Percentiles rank a stretch among this genome's conserved stretches.
These are phyloP conservation scores for Oropetium thomaeum DNA, from an alignment of 176 grass and related monocot species.

Conservation along the genomic window DNA sequence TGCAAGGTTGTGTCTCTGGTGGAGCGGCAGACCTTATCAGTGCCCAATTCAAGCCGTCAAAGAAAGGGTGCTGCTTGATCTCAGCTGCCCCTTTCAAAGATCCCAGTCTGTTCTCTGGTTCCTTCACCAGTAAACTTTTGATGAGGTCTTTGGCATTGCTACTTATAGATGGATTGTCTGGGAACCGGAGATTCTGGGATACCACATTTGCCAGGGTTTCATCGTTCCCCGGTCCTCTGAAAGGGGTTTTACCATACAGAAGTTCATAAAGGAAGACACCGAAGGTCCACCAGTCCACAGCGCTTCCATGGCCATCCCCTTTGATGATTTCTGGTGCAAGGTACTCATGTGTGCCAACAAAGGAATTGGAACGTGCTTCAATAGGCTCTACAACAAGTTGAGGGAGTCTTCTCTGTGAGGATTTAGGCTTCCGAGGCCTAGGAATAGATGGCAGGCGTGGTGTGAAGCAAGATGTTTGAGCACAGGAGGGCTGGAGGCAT, in stretches of 20 bases:
- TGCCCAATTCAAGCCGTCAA: conserved; percentile 74
- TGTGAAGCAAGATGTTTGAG: conserved; percentile 65
- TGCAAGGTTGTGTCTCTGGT: conserved; percentile 55
- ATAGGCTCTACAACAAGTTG: conserved; percentile 68
- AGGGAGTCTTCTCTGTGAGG: conserved; percentile 46
- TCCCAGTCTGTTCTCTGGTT: conserved; percentile 66
- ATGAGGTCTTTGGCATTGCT: conserved; percentile 59
- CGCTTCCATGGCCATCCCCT: conserved; percentile 81
- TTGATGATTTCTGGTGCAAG: conserved; percentile 77
- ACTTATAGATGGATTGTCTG: conserved; percentile 54
- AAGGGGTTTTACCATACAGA: conserved; percentile 67
- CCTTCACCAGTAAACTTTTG: conserved; percentile 63
- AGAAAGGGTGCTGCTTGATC: conserved; percentile 77
- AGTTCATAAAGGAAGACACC: conserved; percentile 74
- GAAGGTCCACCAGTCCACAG: conserved; percentile 77
- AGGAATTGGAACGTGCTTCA: conserved; percentile 69
- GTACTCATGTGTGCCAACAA: conserved; percentile 75
- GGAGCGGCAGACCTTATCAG: conserved; percentile 56
- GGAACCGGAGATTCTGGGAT: conserved; percentile 62
- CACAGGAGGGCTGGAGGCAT: conserved; percentile 70
- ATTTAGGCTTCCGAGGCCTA: conserved; percentile 54
- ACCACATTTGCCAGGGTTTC: conserved; percentile 71
- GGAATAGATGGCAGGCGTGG: conserved; percentile 47
- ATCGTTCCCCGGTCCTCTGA: conserved; percentile 68
- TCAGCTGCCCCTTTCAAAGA: conserved; percentile 63